Percentiles rank a stretch among this genome's conserved stretches.
phyloP scores from a whole-genome alignment of 306 rosid species.

The Inga laurina region DNA sequence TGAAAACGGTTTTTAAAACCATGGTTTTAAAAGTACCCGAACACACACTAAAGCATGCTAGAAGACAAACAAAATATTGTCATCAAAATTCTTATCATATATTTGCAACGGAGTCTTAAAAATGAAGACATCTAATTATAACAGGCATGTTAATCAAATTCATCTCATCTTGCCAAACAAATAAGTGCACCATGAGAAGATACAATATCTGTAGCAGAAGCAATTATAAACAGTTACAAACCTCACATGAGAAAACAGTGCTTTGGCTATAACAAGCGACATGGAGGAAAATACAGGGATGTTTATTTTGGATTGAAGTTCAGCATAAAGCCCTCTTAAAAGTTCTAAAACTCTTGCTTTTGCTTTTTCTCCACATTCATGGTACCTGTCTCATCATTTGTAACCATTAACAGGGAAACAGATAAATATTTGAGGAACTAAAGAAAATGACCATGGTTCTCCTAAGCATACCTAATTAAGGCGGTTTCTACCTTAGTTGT shows the following conservation, averaged over 20 bases:
- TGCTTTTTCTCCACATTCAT: conserved; percentile 76
- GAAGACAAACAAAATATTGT: neutral
- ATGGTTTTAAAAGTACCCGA: no score
- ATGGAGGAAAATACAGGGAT: conserved; percentile 84
- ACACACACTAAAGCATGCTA: neutral
- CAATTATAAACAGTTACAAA: conserved; percentile 44
- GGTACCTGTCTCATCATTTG: conserved; percentile 55
- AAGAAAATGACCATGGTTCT: conserved; percentile 7
- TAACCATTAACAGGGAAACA: conserved; percentile 1
- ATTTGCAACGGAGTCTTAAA: neutral
- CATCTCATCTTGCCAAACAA: neutral
- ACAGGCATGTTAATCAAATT: no score
- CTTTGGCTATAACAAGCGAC: conserved; percentile 86
- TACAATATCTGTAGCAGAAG: conserved; percentile 23
- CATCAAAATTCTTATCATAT: neutral
- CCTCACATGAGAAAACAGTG: conserved; percentile 97
- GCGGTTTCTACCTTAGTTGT: no score
- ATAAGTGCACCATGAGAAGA: neutral
- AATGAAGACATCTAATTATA: no score
- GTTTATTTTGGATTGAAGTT: conserved; percentile 74
- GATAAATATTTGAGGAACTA: neutral
- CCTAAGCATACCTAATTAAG: conserved; percentile 59
- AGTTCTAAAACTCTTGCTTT: conserved; percentile 72
- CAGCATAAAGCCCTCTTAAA: conserved; percentile 80
- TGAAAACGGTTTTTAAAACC: no score